Conservation (phyloP, 2,329 filamentous ascomycete species). For the Fusarium longipes region DNA sequence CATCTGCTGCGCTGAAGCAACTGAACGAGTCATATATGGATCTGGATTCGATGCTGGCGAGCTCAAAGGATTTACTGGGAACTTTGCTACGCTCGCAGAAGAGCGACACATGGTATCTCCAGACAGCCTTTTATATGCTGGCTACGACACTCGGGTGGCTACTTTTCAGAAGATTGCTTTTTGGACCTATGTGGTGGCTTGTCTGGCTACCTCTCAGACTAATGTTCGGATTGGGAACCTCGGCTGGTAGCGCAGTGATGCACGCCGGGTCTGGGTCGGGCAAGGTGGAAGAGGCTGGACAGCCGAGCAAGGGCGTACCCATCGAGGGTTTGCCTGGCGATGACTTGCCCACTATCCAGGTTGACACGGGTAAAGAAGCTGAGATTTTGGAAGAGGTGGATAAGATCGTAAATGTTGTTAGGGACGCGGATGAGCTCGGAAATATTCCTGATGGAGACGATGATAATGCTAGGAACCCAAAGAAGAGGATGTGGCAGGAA, state of each 20-base stretch:
- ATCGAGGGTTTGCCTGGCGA: conserved; percentile 55
- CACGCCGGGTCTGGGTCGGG: conserved; percentile 45
- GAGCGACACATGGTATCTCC: conserved; percentile 97
- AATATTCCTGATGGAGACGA: conserved; percentile 33
- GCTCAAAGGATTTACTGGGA: conserved; percentile 78
- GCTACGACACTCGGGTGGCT: conserved; percentile 84
- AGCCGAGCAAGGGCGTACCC: conserved; percentile 46
- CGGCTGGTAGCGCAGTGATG: conserved; percentile 65
- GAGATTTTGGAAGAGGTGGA: conserved; percentile 66
- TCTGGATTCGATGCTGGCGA: conserved; percentile 80
- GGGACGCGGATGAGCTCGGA: conserved; percentile 48
- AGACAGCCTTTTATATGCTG: conserved; percentile 88
- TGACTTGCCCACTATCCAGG: conserved; percentile 63
- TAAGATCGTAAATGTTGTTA: conserved; percentile 62
- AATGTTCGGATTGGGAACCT: conserved; percentile 68
- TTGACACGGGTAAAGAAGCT: conserved; percentile 46
- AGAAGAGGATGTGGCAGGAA: conserved; percentile 49
- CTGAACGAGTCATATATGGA: conserved; percentile 84
- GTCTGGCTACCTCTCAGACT: conserved; percentile 83
- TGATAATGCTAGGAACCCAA: conserved; percentile 41
- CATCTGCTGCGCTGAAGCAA: conserved; percentile 82
- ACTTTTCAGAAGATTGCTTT: conserved; percentile 83
- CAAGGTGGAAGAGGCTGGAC: conserved; percentile 42
- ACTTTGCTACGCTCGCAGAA: conserved; percentile 89
- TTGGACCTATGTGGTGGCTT: conserved; percentile 91